Base-by-base conservation (phyloP, 108 stramenopile genomes). In the Skeletonema menzelii region DNA sequence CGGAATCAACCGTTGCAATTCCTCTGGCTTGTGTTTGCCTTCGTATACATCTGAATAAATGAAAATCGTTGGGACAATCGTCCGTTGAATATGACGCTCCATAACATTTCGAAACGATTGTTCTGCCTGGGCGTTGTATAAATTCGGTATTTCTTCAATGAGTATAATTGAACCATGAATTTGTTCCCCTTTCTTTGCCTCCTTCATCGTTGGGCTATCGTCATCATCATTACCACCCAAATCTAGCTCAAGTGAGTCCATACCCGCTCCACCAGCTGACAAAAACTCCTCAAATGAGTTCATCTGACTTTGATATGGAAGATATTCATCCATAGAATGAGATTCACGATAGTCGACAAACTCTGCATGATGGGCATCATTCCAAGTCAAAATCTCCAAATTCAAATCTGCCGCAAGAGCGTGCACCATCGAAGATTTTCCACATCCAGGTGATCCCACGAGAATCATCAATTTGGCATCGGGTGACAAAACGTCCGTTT, bases 231-330 rank as follows among this genome's bases (percentile, higher is more conserved):
- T 58, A 38, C 24, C 14, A 22, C 24, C 63, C 28, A 10, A 56
- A 3, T 64, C 61, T 1, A 77, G 24, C 11, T 56, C 77, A 8
- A 90, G 67, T 13, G 90, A 79, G 13, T 75, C 38, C 70, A 79
- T 87, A 3, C 92, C 92, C 32, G 76, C 56, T 26, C 88, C 90
- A 63, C 67, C 63, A 53, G 68, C 63, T 19, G 65, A 66, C 55
- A 95, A 79, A 74, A 92, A 95, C 40, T 90, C 87, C 22, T 87
- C 75, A 84, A 92, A 95, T 31, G 88, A 90, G 53, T 73, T 65
- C 71, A 94, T 30, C 42, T 79, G 78, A 73, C 74, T 79, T 35
- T 79, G 78, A 59, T 83, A 79, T 28, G 63, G 88, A 47, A 65
- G 70, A 40, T 44, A 57, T 27, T 37, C 38, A 15, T 42, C n/a